Base-by-base conservation (phyloP, 805 yeast genomes). In the Schizosaccharomyces cryophilus region DNA sequence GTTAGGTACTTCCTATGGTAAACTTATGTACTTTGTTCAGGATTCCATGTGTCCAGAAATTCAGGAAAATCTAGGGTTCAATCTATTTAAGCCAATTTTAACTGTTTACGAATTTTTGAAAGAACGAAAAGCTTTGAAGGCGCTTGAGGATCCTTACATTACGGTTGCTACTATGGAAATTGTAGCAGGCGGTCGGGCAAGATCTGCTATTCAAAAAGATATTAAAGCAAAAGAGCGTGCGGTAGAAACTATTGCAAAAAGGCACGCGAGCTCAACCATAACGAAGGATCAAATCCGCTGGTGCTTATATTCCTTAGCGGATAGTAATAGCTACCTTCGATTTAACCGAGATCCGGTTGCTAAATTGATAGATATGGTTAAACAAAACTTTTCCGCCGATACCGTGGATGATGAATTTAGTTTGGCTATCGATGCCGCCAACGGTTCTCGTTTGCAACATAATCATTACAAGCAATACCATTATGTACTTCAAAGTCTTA, bases 1-100 rank as follows among this genome's bases (percentile, higher is more conserved):
- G 65, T 81, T 85, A 85, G 76, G 88, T 64, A 85, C 82, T 66
- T 81, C 81, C 4, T 85, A 81, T 69, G 94, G 94, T 58, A 84
- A 85, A 67, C 72, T 85, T 62, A 82, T 85, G 72, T 85, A 85
- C 70, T 85, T 85, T 84, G 81, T 64, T 24, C 54, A 85, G 93
- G 94, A 85, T 70, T 85, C 93, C 2, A 73, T 85, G 59, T 70
- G 83, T 35, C 84, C 87, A 0, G 87, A 84, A 65, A 78, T 85
- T 63, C 78, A 77, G 65, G 80, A 78, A 17, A 81, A 80, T 60
- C 78, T 85, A 82, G 90, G 82, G 63, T 85, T 85, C 69, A 87
- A 85, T 69, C 72, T 85, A 1, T 83, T 81, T 71, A 81, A 79
- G 67, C 90, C 93, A 0, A 78, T 85, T 61, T 75, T 77, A 63